Conservation (phyloP, 1,284 basidiomycete genomes). For the Agaricales sp. region DNA sequence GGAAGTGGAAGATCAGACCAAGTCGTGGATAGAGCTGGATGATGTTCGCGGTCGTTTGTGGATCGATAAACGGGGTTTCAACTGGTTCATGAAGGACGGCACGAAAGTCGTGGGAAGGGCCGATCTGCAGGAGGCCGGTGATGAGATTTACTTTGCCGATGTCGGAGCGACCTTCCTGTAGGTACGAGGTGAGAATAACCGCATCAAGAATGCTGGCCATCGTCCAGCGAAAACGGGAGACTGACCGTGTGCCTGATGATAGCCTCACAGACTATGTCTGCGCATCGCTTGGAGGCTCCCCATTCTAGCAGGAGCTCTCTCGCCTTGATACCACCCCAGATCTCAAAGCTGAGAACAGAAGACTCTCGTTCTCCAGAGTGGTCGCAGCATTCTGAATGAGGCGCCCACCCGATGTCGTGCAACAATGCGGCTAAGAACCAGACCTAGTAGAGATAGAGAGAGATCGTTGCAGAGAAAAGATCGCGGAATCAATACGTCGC, state of each 20-base stretch:
- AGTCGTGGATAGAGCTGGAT: background rate
- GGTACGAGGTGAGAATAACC: background rate
- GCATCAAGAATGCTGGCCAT: background rate
- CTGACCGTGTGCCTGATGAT: slow-evolving; percentile 5
- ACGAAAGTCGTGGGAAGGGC: background rate
- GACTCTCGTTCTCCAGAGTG: background rate
- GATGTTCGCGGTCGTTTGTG: background rate
- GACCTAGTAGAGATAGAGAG: background rate
- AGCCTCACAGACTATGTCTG: slow-evolving; percentile 4
- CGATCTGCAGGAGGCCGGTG: background rate
- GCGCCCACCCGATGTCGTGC: slow-evolving; percentile 5
- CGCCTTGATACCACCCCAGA: slow-evolving; percentile 5
- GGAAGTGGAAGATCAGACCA: background rate
- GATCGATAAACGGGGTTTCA: background rate
- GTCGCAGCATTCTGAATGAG: background rate
- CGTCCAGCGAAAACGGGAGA: too few species aligned
- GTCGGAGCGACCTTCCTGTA: background rate
- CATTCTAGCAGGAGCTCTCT: slow-evolving; percentile 3
- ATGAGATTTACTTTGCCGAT: background rate
- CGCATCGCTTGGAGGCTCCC: slow-evolving; percentile 1
- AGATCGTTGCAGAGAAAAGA: background rate
- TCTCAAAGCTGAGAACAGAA: slow-evolving; percentile 1
- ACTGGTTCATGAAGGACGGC: background rate
- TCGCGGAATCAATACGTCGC: background rate
- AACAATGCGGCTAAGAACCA: slow-evolving; percentile 3